These are phyloP conservation scores for Rusavskia elegans DNA, from an alignment of 495 filamentous ascomycete species.

Conservation along the genomic window DNA sequence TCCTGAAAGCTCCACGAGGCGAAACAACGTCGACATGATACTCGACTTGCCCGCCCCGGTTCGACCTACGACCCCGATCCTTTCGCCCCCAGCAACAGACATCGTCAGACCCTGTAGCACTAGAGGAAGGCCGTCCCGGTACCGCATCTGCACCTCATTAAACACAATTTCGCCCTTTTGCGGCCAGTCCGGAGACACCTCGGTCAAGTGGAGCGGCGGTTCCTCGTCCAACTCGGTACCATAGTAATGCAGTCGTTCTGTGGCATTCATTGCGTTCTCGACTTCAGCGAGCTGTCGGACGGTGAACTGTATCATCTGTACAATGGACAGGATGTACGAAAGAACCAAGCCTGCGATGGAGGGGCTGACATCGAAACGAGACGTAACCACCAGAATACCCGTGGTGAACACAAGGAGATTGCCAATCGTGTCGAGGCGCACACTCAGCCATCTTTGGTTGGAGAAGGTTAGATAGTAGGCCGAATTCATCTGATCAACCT, in stretches of 20 bases:
- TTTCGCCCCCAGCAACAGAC: constrained; percentile 67
- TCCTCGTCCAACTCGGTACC: constrained; percentile 78
- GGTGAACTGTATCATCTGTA: constrained; percentile 93
- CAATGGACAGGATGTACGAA: constrained; percentile 82
- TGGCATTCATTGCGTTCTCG: constrained; percentile 94
- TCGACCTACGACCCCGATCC: constrained; percentile 84
- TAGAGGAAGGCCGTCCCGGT: constrained; percentile 64
- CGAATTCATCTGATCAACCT: constrained; percentile 81
- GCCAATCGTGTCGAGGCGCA: constrained; percentile 71
- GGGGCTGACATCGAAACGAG: constrained; percentile 72
- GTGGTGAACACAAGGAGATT: constrained; percentile 70
- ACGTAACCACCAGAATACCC: constrained; percentile 84
- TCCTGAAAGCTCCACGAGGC: constrained; percentile 66
- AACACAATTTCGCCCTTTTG: constrained; percentile 75
- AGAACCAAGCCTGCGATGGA: constrained; percentile 77
- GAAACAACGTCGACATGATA: constrained; percentile 89
- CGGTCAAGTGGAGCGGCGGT: constrained; percentile 53
- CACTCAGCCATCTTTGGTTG: constrained; percentile 82
- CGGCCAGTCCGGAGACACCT: constrained; percentile 62
- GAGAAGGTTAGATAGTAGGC: constrained; percentile 90
- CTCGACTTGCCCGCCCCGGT: constrained; percentile 90
- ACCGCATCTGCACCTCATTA: constrained; percentile 78
- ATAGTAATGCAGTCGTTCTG: constrained; percentile 88
- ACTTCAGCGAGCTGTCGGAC: constrained; percentile 90
- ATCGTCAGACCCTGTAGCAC: constrained; percentile 68